Evolutionary conservation across 75 land plant species (phyloP), one percentile per base, ranked within the genome.

Genomic region (Larix kaempferi): DNA sequence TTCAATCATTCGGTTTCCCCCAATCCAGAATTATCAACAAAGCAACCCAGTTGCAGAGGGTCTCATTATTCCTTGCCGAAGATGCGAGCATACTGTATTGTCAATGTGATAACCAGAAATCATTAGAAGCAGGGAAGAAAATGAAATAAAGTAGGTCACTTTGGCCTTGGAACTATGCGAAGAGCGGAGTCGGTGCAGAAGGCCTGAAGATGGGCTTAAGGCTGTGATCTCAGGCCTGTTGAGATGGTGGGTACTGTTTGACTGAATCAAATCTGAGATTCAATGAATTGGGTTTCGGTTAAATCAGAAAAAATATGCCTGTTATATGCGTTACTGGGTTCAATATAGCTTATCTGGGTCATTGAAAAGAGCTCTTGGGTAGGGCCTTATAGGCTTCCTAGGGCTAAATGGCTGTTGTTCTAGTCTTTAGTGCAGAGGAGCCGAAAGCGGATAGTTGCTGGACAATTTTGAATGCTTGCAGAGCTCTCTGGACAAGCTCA

Each of bases 1-100:
- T 41, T n/a, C 73, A 69, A 69, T 69, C 21, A 69, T 69, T 69
- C 41, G 25, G 73, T 41, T 11, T n/a, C 49, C 73, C 73, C n/a
- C 23, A 41, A 69, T 41, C 22, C 25, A 41, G n/a, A 39, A 35
- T 69, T 69, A 23, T 44, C 39, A 41, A n/a, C 39, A 41, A 69
- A 39, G 73, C 52, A 41, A 69, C 49, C 29, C 35, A 37, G 37
- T 35, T 14, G n/a, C 54, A 49, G 54, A 49, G 11, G 54, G 54
- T 11, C 54, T 49, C 52, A 49, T 49, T 49, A 49, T 49, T 49
- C 52, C 6, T 49, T 10, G 11, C 52, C 14, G 2, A 69, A 11
- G 7, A 41, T 21, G 52, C 23, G 16, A 39, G 21, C 6, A 19
- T 69, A 41, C 11, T 69, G 72, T 35, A 49, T 49, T 49, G 52